Conservation (phyloP, 139 green algal species). For the Coelastrella sp. region DNA sequence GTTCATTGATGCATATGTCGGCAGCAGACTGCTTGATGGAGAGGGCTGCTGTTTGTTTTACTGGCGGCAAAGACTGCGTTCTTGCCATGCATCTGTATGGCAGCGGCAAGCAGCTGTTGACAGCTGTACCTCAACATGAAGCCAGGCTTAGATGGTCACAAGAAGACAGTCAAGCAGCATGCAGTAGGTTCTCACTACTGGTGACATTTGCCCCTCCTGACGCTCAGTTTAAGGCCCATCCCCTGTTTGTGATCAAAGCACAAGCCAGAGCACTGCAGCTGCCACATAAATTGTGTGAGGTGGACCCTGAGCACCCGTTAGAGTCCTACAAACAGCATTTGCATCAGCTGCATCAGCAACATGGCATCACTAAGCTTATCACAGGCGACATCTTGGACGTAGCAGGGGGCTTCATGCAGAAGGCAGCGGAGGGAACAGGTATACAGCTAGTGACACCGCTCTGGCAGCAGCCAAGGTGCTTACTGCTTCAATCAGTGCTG, state of each 20-base stretch:
- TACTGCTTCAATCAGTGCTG: background rate
- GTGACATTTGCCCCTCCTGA: slow-evolving; percentile 20
- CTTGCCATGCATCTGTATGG: slow-evolving; percentile 23
- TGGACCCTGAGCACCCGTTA: background rate
- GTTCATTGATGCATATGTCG: no score
- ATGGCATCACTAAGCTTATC: slow-evolving; percentile 23
- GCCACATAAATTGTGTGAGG: background rate
- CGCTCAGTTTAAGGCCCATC: slow-evolving; percentile 30
- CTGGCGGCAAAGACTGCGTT: slow-evolving; percentile 35
- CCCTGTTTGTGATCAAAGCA: slow-evolving; percentile 11
- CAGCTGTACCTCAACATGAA: background rate
- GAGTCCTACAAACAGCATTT: slow-evolving; percentile 12
- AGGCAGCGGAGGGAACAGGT: slow-evolving; percentile 3
- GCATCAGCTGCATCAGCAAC: background rate
- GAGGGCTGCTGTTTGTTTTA: slow-evolving; percentile 23
- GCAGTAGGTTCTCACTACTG: background rate
- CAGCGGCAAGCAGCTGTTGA: background rate
- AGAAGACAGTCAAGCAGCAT: background rate
- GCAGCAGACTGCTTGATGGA: background rate
- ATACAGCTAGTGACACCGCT: slow-evolving; percentile 19
- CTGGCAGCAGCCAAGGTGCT: slow-evolving; percentile 4
- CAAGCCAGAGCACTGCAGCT: slow-evolving; percentile 6
- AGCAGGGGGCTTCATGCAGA: slow-evolving; percentile 20
- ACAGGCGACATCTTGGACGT: slow-evolving; percentile 41
- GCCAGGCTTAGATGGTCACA: background rate